Evolutionary conservation across 2,329 filamentous ascomycete species (phyloP), one percentile per base, ranked within the genome.

Genomic region (Colletotrichum endophyticum): DNA sequence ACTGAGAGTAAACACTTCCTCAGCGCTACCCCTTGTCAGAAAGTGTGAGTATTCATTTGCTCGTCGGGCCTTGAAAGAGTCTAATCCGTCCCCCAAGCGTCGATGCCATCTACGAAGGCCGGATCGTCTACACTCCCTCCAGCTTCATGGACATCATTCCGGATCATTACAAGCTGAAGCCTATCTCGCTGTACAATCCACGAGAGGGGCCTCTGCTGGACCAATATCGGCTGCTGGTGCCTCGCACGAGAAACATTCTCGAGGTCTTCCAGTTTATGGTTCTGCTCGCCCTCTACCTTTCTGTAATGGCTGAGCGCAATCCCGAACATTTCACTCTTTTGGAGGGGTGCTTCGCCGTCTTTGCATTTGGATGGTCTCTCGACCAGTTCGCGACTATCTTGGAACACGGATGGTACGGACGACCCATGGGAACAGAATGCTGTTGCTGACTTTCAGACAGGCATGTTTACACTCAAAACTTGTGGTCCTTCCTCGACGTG

Each of bases 401-500:
- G 19, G 95, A 95, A 78, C 95, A 97, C 81, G 92, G 91, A 64
- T 92, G 90, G 91, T 90, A 81, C 78, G 69, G 25, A 64, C 32
- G n/a, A 30, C 9, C 25, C 34, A 64, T 28, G 32, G 19, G 19
- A 36, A 32, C 59, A 5, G 25, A 28, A 25, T 64, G 22, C 28
- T 36, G 34, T 34, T 28, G 16, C 72, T 64, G 39, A 57, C 30
- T 9, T 25, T n/a, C 32, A 67, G 28, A 56, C 64, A 91, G 94
- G 94, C 91, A 92, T 74, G 95, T 97, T 2, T 96, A 97, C 81
- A 96, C 95, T 0, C 95, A 98, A 83, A 96, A 97, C 80, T 86
- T 98, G 5, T 98, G 95, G 95, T 95, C 95, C 0, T 97, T 98
- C 80, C 89, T 98, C 19, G 95, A 97, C 82, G 92, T 96, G 63